Conservation (phyloP, 305 asterid genomes). For the Solanum hybrid region DNA sequence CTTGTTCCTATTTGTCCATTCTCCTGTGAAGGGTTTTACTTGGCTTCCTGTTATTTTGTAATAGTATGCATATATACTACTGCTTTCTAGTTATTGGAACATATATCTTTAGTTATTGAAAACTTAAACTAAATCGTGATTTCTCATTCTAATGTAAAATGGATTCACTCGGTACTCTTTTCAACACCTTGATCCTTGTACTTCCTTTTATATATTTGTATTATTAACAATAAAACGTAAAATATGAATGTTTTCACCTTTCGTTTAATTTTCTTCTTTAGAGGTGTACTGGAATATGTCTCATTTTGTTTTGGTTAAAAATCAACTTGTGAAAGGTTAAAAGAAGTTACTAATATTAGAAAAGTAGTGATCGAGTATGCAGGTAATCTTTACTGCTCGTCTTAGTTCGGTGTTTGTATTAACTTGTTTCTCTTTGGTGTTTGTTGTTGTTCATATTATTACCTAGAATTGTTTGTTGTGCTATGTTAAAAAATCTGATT, state of each 20-base stretch:
- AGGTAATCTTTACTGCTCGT: not conserved
- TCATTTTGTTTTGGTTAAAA: not conserved
- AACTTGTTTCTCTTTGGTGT: not conserved
- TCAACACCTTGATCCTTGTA: too few relatives aligned
- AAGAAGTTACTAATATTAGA: not conserved
- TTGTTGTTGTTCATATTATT: too few relatives aligned
- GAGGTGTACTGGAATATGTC: not conserved
- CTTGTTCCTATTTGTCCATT: not conserved
- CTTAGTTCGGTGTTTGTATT: not conserved
- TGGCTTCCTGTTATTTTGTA: not conserved
- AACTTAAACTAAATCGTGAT: not conserved
- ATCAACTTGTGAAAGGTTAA: not conserved
- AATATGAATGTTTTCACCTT: too few relatives aligned
- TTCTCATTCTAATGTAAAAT: not conserved
- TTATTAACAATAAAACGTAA: too few relatives aligned
- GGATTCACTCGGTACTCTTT: not conserved
- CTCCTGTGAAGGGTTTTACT: not conserved
- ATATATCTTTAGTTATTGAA: not conserved
- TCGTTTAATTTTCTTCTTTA: too few relatives aligned
- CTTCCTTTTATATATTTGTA: too few relatives aligned
- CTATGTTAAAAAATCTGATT: not conserved
- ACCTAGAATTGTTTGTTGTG: not conserved
- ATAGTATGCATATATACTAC: not conserved
- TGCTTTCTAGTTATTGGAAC: not conserved
- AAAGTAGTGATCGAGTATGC: not conserved